Evolutionary conservation across 441 rosid species (phyloP).

Genomic region (Erysimum cheiri): DNA sequence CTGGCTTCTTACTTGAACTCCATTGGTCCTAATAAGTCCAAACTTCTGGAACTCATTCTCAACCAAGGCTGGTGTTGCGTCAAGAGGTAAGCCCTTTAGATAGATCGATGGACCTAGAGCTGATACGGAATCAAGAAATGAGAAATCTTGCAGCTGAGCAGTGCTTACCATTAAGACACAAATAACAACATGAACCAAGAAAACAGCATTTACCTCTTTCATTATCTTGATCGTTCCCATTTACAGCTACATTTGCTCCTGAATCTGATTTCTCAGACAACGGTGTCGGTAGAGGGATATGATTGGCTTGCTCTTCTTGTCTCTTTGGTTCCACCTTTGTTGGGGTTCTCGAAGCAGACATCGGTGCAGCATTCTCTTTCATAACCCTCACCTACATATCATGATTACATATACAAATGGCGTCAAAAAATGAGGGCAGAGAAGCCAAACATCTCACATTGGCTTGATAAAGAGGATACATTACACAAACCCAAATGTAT

Average conservation of each 20-base stretch:
- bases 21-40: conserved; percentile 76
- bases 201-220: conserved; percentile 52
- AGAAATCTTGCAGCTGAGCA: conserved; percentile 19
- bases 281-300: conserved; percentile 52
- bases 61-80: conserved; percentile 64
- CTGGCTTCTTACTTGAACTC: conserved; percentile 85
- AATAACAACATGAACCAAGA: background rate
- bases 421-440: conserved; percentile 8
- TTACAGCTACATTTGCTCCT: conserved; percentile 53
- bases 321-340: conserved; percentile 58
- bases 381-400: conserved; percentile 66
- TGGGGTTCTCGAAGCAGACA: conserved; percentile 54
- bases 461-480: conserved; percentile 16
- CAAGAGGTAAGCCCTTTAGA: conserved; percentile 79
- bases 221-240: conserved; percentile 67
- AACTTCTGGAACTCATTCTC: conserved; percentile 91
- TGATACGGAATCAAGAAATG: conserved; percentile 39
- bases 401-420: conserved; percentile 14
- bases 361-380: conserved; percentile 69
- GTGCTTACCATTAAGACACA: background rate
- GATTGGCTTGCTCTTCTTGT: conserved; percentile 62
- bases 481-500: conserved; percentile 5
- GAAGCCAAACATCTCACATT: conserved; percentile 1
- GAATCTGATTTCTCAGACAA: conserved; percentile 51
- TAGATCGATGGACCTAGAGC: conserved; percentile 88